Evolutionary conservation across 345 rosid species (phyloP), one percentile per base, ranked within the genome.

Genomic region (Xanthoceras sorbifolium): DNA sequence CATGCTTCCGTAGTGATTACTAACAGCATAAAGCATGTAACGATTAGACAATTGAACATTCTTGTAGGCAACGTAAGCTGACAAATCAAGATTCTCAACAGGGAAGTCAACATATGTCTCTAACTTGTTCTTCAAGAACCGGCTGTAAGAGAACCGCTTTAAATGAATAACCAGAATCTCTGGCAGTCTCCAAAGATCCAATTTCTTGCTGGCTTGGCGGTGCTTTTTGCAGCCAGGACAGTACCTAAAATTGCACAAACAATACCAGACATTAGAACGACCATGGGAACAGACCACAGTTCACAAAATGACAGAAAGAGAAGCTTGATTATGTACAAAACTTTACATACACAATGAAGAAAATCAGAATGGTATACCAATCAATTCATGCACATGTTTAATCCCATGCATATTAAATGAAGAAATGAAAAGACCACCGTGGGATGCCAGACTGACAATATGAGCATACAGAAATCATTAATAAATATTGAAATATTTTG

Each of bases 171-270:
- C 97, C 63, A 96, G 85, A 82, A 93, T 92, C 88, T 93, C 92
- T 20, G 99, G 99, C 77, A 93, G 80, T 81, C 99, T 92, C 99
- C 99, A 93, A 38, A 93, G 97, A 81, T 96, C 98, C 79, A 96
- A 86, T 81, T 92, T 96, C 84, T 96, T 96, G 79, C 90, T 85
- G 59, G 99, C 99, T 86, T 96, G 99, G 25, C 85, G 80, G 76
- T 92, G 98, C 77, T 87, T 83, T 83, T 96, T 93, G 90, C 99
- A 96, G 76, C 87, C 71, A 71, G 98, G 98, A 86, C 99, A 94
- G 76, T 88, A 94, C 99, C 98, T 96, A 83, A 61, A 80, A 72
- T 63, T 29, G 78, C 48, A 81, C 38, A 50, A 62, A 23, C 55
- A 76, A 50, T 18, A 61, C 42, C 59, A 23, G 17, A 54, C 29